Base-by-base conservation (phyloP, 805 yeast genomes). In the Crinitomyces ghanaensis region DNA sequence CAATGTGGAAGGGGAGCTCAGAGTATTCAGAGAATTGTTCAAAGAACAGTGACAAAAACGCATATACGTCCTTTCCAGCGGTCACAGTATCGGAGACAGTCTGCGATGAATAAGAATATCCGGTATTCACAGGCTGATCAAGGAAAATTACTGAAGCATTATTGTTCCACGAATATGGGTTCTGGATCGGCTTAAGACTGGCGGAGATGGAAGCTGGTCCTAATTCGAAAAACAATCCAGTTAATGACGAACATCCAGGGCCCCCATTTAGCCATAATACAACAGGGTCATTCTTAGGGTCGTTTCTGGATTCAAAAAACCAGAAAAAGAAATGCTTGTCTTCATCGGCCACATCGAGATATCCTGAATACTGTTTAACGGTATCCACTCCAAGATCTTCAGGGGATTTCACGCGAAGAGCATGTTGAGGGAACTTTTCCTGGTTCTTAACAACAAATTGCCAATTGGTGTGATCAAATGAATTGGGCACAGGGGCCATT, bases 101-200 rank as follows among this genome's bases (percentile, higher is more conserved):
- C 12, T 57, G 57, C 26, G 65, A 83, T 24, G 93, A 81, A 60
- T 88, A 85, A 0, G 96, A 85, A 62, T 74, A 88, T 21, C 97
- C 98, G 23, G 84, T 95, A 41, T 83, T 83, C 34, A 86, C 84
- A 7, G 97, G 98, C 60, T 88, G 96, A 57, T 88, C 97, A 40
- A 88, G 66, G 65, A 81, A 88, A 44, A 91, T 80, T 24, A 88
- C 85, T 14, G 91, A 72, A 23, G 98, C 96, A 55, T 86, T 86
- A 50, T 69, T 64, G 60, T 85, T 88, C 98, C 98, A 88, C 2
- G 95, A 74, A 60, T 74, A 60, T 20, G 93, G 93, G 61, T 88
- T 88, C 56, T 60, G 63, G 16, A 91, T 88, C 48, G 77, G 74
- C 46, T 80, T 61, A 35, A 74, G 57, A 36, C 77, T 70, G 45